A percentile compares a stretch with the other conserved stretches of the same genome.
Evolutionary conservation across 2,329 filamentous ascomycete species (phyloP).

Genomic region (Penicillium vulpinum): DNA sequence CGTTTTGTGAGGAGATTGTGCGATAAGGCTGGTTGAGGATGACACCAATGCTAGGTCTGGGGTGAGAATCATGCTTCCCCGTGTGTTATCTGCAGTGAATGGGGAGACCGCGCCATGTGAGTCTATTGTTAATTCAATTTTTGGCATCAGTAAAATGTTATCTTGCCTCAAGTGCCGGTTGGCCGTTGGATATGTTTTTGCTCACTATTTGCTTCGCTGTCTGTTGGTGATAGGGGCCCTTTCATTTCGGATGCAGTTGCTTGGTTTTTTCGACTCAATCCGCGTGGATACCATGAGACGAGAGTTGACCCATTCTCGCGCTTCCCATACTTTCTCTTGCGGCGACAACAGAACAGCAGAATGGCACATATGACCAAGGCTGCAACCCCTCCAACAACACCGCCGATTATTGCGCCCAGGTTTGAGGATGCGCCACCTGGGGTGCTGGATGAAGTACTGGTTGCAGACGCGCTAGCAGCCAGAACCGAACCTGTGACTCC

Average conservation of each 20-base stretch:
- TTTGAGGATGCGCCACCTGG: slow-evolving; percentile 2
- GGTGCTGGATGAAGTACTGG: neutral
- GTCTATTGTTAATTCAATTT: neutral
- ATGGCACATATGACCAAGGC: slow-evolving; percentile 13
- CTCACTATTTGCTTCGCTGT: slow-evolving; percentile 4
- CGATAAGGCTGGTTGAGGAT: neutral
- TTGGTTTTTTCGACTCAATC: neutral
- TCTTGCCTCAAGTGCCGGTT: neutral
- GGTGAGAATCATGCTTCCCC: neutral
- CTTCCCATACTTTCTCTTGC: slow-evolving; percentile 12
- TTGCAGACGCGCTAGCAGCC: neutral
- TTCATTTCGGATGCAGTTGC: neutral
- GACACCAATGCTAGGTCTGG: neutral
- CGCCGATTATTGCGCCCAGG: slow-evolving; percentile 26
- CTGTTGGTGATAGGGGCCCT: neutral
- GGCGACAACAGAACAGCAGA: slow-evolving; percentile 18
- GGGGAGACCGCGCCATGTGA: neutral
- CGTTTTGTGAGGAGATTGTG: neutral
- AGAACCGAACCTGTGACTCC: neutral
- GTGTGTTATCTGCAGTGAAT: neutral
- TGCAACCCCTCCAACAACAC: slow-evolving; percentile 18
- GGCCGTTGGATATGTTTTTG: neutral
- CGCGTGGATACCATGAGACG: slow-evolving; percentile 2
- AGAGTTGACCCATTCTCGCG: neutral
- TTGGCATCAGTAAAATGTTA: neutral